Base-by-base conservation (phyloP, 352 stramenopile genomes). In the Globisporangium camurandrum region DNA sequence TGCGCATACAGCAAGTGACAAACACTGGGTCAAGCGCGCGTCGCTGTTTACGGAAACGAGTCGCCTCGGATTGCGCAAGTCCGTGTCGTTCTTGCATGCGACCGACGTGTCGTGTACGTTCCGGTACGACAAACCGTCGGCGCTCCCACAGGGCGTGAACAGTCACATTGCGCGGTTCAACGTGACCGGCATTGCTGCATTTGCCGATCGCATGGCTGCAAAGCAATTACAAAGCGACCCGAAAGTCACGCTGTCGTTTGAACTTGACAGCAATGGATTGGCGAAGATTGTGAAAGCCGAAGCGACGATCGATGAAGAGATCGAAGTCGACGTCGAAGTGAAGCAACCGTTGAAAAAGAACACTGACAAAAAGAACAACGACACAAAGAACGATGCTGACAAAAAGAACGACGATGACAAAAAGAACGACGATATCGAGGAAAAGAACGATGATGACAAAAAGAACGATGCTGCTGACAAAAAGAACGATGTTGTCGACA, bases 171-270 rank as follows among this genome's bases (percentile, higher is more conserved):
- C 73, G 46, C 84, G 81, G 40, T 97, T 97, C 67, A 95, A 97
- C 56, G 76, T 99, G 52, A 90, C 85, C 10, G 95, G 95, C 37
- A 77, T 99, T 46, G 76, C 89, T 39, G 75, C 68, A 22, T 97
- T 98, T 61, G 79, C 70, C 0, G 76, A 75, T 36, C 76, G 95
- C 57, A 88, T 97, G 71, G 64, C 74, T 12, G 79, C 95, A 38
- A 96, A 97, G 66, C 79, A 86, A 38, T 57, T 97, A 3, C n/a
- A n/a, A n/a, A 80, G 79, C 16, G 69, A 82, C 41, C 95, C 94
- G 12, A 98, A 98, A 71, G 77, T 98, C 2, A 95, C 89, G 6
- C 62, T 98, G 11, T 90, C 92, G 47, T 98, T 98, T 61, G 78
- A 95, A 61, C 66, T 98, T 36, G 93, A 95, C 57, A 77, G 66